phyloP scores from a whole-genome alignment of 176 grass and related monocot species.

The Oryza officinalis region DNA sequence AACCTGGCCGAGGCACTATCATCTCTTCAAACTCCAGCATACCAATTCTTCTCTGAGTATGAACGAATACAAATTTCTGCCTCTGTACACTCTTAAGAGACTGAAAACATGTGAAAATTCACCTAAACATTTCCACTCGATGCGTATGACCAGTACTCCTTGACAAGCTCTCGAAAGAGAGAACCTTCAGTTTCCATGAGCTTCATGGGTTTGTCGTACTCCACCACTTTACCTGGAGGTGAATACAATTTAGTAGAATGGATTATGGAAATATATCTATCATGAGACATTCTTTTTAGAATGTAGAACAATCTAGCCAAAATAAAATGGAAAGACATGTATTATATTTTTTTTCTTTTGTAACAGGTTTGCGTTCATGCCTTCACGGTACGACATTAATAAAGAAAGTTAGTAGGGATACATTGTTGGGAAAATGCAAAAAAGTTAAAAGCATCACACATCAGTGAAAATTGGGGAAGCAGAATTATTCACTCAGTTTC shows the following conservation, averaged over 20 bases:
- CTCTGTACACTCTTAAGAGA: not conserved
- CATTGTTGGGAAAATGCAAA: not conserved
- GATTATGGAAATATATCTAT: not conserved
- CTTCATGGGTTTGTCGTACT: slow-evolving; percentile 73
- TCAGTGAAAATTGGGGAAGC: not conserved
- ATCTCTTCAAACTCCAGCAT: not conserved
- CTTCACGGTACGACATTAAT: not conserved
- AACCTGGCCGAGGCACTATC: not conserved
- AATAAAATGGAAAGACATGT: not conserved
- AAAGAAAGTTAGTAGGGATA: not conserved
- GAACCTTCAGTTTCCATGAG: slow-evolving; percentile 80
- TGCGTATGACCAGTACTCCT: slow-evolving; percentile 79
- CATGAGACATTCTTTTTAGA: not conserved
- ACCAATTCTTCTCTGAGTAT: not conserved
- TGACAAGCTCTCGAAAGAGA: slow-evolving; percentile 57
- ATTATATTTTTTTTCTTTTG: not conserved
- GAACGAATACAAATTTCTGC: not conserved
- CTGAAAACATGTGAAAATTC: not conserved
- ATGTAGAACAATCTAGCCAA: not conserved
- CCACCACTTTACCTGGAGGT: slow-evolving; percentile 57
- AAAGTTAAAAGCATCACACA: not conserved
- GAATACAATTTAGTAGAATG: slow-evolving; percentile 8
- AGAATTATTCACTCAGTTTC: not conserved
- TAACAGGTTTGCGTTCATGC: not conserved
- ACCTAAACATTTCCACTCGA: slow-evolving; percentile 36